Conservation (phyloP, 2,329 filamentous ascomycete species). For the Alternaria tenuissima region DNA sequence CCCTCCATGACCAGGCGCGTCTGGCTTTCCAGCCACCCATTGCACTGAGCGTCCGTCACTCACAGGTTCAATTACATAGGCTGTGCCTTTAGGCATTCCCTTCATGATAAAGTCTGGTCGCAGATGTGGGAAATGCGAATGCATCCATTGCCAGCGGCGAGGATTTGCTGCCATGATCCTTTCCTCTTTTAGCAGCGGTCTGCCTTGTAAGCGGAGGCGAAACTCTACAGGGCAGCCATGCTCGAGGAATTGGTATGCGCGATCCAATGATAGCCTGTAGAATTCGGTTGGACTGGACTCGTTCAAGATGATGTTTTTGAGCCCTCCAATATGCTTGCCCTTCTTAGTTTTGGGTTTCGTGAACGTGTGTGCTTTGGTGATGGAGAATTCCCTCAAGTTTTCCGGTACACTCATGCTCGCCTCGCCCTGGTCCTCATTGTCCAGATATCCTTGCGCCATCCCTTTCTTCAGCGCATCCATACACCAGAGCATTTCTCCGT, state of each 20-base stretch:
- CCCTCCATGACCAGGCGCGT: background rate
- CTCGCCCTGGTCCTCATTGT: slow-evolving; percentile 4
- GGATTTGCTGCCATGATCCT: background rate
- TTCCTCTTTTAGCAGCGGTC: slow-evolving; percentile 7
- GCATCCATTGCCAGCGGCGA: slow-evolving; percentile 30
- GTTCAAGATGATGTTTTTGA: slow-evolving; percentile 31
- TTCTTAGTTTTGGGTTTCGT: slow-evolving; percentile 3
- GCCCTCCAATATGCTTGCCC: slow-evolving; percentile 16
- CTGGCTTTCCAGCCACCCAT: slow-evolving; percentile 31
- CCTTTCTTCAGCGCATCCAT: slow-evolving; percentile 7
- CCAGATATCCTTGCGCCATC: slow-evolving; percentile 3
- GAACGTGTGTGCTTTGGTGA: slow-evolving; percentile 13
- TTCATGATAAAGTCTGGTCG: slow-evolving; percentile 43
- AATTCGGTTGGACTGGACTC: slow-evolving; percentile 21
- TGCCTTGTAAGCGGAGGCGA: slow-evolving; percentile 17
- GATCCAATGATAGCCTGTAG: slow-evolving; percentile 23
- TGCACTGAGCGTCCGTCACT: slow-evolving; percentile 32
- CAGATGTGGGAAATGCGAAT: slow-evolving; percentile 39
- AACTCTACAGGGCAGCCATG: slow-evolving; percentile 35
- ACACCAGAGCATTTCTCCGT: slow-evolving; percentile 33
- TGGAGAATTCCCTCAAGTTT: slow-evolving; percentile 17
- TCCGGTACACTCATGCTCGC: background rate
- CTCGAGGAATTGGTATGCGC: slow-evolving; percentile 36
- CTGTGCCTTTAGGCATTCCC: slow-evolving; percentile 37
- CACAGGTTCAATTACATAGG: slow-evolving; percentile 31